Base-by-base conservation (phyloP, 768 basidiomycete genomes). In the Suillus paluster region DNA sequence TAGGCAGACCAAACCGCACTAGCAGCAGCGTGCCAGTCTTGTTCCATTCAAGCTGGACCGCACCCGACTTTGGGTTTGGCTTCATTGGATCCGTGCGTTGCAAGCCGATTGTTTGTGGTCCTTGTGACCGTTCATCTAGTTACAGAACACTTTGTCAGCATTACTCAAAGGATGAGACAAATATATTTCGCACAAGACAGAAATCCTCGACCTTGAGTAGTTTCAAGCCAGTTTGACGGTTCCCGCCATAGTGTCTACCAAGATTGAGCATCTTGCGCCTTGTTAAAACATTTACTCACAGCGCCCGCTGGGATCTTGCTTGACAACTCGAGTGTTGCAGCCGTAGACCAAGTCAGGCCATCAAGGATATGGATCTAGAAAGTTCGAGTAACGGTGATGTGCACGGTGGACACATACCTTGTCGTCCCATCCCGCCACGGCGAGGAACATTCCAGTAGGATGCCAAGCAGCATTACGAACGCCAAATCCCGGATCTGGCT, bases 371-470 rank as follows among this genome's bases (percentile, higher is more conserved):
- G 80, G 33, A 95, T 80, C 94, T 95, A 63, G 17, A 61, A 48
- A 45, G 44, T 19, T 36, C 67, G 36, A 59, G 58, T 42, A 48
- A 17, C n/a, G 33, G 19, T 8, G 19, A 41, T 59, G 36, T 36
- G 52, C 58, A 27, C 59, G 50, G 49, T 5, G 14, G 57, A 5
- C 44, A 66, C 77, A 45, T 59, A 91, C 94, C 77, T 90, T 93
- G 68, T 95, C 94, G 75, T 96, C 94, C 86, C 90, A 95, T 12
- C 95, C 95, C 14, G 86, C 88, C 0, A 95, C 81, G 2, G 89
- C 91, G 10, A 97, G 77, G 71, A 91, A 95, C 69, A 84, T 80
- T 5, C 95, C 93, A 59, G 81, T 89, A 4, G 95, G 95, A 75
- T 95, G 92, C 95, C 95, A 98, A 21, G 84, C 77, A 1, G 89